Evolutionary conservation across 306 rosid genomes (phyloP), one percentile per base, ranked within the genome.

Genomic region (Pueraria montana): DNA sequence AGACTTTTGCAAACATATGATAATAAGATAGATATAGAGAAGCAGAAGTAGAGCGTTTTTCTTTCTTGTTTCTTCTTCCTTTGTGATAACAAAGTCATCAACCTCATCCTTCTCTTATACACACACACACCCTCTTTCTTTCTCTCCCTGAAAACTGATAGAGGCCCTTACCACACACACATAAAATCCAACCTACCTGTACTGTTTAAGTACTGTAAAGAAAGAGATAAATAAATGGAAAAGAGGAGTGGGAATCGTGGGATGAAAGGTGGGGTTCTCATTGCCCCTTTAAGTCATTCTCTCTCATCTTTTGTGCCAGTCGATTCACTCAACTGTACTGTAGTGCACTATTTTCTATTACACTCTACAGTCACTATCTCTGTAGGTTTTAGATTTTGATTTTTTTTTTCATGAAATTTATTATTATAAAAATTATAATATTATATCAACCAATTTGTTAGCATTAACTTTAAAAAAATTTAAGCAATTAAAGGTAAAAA

Each of bases 231-330:
- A 64, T 21, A 56, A 52, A 52, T 13, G 64, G 40, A 80, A 38
- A 34, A 49, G 75, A 34, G 40, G 66, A 59, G 77, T 55, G 38
- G n/a, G n/a, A n/a, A n/a, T n/a, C n/a, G n/a, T n/a, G n/a, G 43
- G 64, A 73, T 2, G 13, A 21, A 68, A 72, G 80, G 84, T 79
- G 86, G 86, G 88, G 79, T 45, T 69, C 58, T 61, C 14, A 13
- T 89, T 86, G 69, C 87, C 88, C 72, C 82, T 76, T 67, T 75
- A 66, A 43, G 16, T 69, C 81, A 55, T 79, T 80, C 78, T 81
- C 82, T 78, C 61, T 78, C 80, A 27, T 49, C 27, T 38, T 64
- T 77, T 64, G 55, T 23, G 76, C 58, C 81, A 62, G 46, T 49
- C 18, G 14, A 68, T 76, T n/a, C 80, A 74, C 80, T 74, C 82